Evolutionary conservation across 1,139 yeast genomes (phyloP).

Genomic region (Lodderomyces beijingensis): DNA sequence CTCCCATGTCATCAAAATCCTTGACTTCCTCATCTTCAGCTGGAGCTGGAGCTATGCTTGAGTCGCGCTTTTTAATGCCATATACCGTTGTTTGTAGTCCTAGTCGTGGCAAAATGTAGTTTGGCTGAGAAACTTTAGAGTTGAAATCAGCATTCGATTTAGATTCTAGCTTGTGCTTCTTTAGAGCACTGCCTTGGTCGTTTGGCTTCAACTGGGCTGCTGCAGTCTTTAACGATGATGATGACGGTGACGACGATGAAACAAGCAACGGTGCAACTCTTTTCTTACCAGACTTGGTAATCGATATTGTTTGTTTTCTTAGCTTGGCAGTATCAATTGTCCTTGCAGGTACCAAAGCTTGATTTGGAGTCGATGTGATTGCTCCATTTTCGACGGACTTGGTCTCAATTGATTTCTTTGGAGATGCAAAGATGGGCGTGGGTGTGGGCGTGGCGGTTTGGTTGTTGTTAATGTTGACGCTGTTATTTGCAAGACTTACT

Average conservation of each 20-base stretch:
- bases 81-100: conserved; percentile 48
- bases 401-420: conserved; percentile 6
- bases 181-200: background rate
- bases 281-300: conserved; percentile 78
- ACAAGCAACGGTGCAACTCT: conserved; percentile 84
- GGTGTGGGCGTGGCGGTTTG: conserved; percentile 5
- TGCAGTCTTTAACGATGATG: conserved; percentile 3
- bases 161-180: conserved; percentile 7
- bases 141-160: no score
- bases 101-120: conserved; percentile 40
- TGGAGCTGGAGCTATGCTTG: conserved; percentile 13
- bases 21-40: conserved; percentile 22
- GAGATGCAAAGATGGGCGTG: conserved; percentile 3
- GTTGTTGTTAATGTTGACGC: background rate
- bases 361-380: conserved; percentile 5
- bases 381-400: background rate
- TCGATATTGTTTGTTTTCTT: conserved; percentile 32
- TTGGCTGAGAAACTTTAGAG: conserved; percentile 37
- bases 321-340: conserved; percentile 11
- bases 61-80: conserved; percentile 30
- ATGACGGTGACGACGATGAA: conserved; percentile 36
- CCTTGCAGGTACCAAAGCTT: conserved; percentile 1
- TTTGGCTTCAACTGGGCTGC: background rate
- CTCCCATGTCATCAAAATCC: conserved; percentile 43
- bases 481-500: conserved; percentile 6